Evolutionary conservation across 1,284 basidiomycete genomes (phyloP), one percentile per base, ranked within the genome.

Genomic region (Cutaneotrichosporon dermatis): DNA sequence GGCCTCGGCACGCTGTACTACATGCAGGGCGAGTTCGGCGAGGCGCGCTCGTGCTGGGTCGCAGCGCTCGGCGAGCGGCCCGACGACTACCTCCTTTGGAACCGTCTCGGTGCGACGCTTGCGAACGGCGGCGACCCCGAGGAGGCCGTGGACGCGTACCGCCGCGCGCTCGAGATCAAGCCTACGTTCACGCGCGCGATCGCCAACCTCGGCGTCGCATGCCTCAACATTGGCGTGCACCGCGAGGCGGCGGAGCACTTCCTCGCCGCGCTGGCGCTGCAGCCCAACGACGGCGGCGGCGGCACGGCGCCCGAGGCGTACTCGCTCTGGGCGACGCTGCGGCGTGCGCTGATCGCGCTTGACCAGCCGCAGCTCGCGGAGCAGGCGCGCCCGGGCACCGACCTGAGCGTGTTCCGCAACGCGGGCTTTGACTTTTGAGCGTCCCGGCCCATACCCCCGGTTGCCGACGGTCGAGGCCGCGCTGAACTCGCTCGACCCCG

Each of bases 241-340:
- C 88, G 91, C 70, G 95, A 99, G 80, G 95, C 96, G 0, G 92
- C 92, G 3, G 96, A 99, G 70, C 96, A 99, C 77, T 89, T 99
- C 76, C 82, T 99, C 56, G 89, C 90, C 60, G 96, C 92, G 0
- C 80, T 99, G n/a, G 85, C 85, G 2, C 81, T 97, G 68, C 95
- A 85, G 87, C 77, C 79, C 55, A 71, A 76, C 64, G 74, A 73
- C 59, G 69, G 70, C 11, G 63, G 49, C 15, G 54, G 48, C 51
- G 59, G 62, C 7, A 59, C 67, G 7, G 59, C 51, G 72, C 59
- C 67, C 39, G 70, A 75, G 48, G 70, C 72, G 1, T 85, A 88
- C 62, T 88, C 90, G 65, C 81, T 99, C 35, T 98, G 94, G 95
- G 83, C 85, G 60, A 98, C 95, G n/a, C 83, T 99, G 35, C 84